phyloP scores from a whole-genome alignment of 202 grass and related monocot genomes.

The Digitaria exilis region DNA sequence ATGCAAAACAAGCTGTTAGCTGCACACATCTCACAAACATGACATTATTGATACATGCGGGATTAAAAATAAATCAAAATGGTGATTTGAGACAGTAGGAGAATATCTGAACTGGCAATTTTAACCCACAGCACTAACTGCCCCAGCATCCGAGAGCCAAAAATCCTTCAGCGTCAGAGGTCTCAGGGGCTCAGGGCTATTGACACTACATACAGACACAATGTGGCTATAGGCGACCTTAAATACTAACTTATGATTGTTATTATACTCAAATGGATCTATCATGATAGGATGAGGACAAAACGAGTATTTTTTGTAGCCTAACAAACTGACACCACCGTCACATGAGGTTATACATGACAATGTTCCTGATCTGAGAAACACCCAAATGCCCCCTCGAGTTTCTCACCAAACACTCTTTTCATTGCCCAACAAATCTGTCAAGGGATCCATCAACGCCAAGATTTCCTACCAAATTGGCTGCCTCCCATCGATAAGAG shows the following conservation, averaged over 20 bases:
- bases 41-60: background rate
- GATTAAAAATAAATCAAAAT: background rate
- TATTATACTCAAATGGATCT: conserved; percentile 42
- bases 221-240: background rate
- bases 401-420: conserved; percentile 49
- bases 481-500: background rate
- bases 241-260: conserved; percentile 1
- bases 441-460: conserved; percentile 3
- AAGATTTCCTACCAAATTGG: conserved; percentile 52
- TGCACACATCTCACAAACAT: background rate
- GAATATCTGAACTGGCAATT: conserved; percentile 41
- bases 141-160: conserved; percentile 32
- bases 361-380: conserved; percentile 38
- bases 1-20: background rate
- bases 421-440: conserved; percentile 31
- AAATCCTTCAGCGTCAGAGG: background rate
- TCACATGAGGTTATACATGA: conserved; percentile 45
- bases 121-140: conserved; percentile 35
- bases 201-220: background rate
- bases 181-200: background rate
- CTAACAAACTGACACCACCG: conserved; percentile 38
- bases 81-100: background rate
- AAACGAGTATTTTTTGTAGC: conserved; percentile 31
- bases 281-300: conserved; percentile 36
- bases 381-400: background rate